Evolutionary conservation across 805 yeast species (phyloP).

Genomic region (Saitoella complicata): DNA sequence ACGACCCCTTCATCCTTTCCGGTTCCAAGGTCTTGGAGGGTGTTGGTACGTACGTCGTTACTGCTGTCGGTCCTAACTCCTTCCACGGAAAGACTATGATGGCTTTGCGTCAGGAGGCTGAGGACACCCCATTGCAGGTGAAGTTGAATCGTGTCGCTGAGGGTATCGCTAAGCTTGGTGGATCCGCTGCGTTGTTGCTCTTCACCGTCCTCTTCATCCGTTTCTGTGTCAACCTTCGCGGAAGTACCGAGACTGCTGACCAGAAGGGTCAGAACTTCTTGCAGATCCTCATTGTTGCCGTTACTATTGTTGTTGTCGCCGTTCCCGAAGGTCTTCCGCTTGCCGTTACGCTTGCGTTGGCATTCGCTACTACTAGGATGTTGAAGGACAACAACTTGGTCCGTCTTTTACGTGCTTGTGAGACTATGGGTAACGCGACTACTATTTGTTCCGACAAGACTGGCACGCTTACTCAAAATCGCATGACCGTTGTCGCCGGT

Average conservation of each 20-base stretch:
- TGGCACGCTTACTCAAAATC: slow-evolving; percentile 88
- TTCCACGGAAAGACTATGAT: slow-evolving; percentile 85
- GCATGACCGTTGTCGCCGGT: slow-evolving; percentile 79
- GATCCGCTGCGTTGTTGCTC: slow-evolving; percentile 65
- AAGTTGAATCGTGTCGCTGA: slow-evolving; percentile 72
- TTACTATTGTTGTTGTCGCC: slow-evolving; percentile 89
- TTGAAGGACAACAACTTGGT: slow-evolving; percentile 90
- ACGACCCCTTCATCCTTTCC: slow-evolving; percentile 77
- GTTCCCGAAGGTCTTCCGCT: slow-evolving; percentile 98
- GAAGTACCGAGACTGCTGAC: slow-evolving; percentile 35
- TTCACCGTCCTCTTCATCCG: slow-evolving; percentile 66
- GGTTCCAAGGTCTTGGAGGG: slow-evolving; percentile 85
- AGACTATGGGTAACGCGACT: slow-evolving; percentile 98
- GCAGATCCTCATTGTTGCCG: slow-evolving; percentile 75
- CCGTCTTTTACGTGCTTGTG: slow-evolving; percentile 86
- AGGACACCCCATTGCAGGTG: slow-evolving; percentile 76
- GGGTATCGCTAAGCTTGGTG: slow-evolving; percentile 89
- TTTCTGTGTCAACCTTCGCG: slow-evolving; percentile 46
- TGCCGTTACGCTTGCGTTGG: slow-evolving; percentile 91
- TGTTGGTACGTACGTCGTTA: slow-evolving; percentile 66
- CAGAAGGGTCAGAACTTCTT: slow-evolving; percentile 72
- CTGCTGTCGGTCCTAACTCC: slow-evolving; percentile 82
- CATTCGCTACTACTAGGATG: slow-evolving; percentile 97
- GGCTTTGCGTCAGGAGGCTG: slow-evolving; percentile 57
- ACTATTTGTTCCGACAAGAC: slow-evolving; percentile 95